A percentile compares a stretch with the other conserved stretches of the same genome.
Evolutionary conservation across 2,329 filamentous ascomycete genomes (phyloP).

Genomic region (Ophiostoma angusticollis): DNA sequence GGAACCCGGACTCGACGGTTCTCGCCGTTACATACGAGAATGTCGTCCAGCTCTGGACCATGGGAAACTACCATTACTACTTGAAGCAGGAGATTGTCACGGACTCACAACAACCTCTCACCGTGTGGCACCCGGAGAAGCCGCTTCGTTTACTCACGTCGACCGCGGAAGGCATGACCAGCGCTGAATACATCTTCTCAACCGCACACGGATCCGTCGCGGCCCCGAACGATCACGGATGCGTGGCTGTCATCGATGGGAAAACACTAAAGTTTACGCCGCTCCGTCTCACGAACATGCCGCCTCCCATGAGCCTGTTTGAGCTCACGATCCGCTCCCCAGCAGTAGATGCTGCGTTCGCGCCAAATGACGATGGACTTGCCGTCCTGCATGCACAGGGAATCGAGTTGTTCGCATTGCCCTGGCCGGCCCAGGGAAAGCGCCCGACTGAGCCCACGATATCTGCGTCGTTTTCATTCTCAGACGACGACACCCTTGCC

Average conservation of each 20-base stretch:
- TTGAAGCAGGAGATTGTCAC: conserved; percentile 74
- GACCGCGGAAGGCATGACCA: conserved; percentile 35
- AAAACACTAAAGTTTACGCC: conserved; percentile 70
- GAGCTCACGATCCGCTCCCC: conserved; percentile 52
- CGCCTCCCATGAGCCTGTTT: conserved; percentile 82
- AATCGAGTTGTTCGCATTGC: conserved; percentile 58
- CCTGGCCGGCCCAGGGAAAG: conserved; percentile 51
- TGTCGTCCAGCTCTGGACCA: conserved; percentile 86
- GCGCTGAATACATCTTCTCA: conserved; percentile 55
- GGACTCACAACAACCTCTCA: conserved; percentile 16
- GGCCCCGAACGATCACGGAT: conserved; percentile 63
- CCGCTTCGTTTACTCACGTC: conserved; percentile 53
- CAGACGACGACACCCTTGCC: conserved; percentile 9
- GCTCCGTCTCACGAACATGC: conserved; percentile 69
- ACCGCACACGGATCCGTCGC: conserved; percentile 55
- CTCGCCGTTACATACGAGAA: conserved; percentile 67
- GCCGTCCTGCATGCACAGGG: conserved; percentile 57
- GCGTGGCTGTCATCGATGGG: conserved; percentile 77
- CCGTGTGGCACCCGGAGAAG: conserved; percentile 81
- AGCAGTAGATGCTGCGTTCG: conserved; percentile 64
- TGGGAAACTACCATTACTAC: conserved; percentile 96
- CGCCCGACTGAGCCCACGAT: conserved; percentile 33
- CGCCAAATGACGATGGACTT: conserved; percentile 48
- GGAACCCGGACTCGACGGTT: conserved; percentile 89
- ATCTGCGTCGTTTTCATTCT: conserved; percentile 11